These are phyloP conservation scores for Cryptosporidium viatorum DNA, from an alignment of 169 alveolate species.

Conservation along the genomic window DNA sequence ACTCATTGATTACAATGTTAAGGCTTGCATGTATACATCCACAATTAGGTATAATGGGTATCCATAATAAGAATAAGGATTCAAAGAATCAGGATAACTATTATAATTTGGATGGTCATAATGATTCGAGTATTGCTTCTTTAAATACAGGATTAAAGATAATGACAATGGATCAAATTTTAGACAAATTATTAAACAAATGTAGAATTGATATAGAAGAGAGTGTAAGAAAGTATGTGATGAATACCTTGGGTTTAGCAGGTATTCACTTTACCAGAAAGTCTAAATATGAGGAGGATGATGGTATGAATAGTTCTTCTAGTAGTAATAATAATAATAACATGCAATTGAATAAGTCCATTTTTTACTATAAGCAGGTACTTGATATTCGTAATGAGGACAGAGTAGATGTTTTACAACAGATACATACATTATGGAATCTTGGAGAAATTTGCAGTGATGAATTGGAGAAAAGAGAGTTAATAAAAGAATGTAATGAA, in stretches of 20 bases:
- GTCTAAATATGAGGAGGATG: neutral
- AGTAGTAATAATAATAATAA: no score
- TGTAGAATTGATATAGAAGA: conserved; percentile 74
- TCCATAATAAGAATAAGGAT: neutral
- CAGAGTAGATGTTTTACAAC: conserved; percentile 50
- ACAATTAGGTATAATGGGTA: conserved; percentile 79
- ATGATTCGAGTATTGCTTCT: conserved; percentile 19
- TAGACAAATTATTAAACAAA: conserved; percentile 46
- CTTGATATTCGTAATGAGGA: conserved; percentile 64
- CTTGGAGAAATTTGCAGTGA: neutral
- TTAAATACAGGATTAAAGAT: conserved; percentile 48
- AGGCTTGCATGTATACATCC: conserved; percentile 81
- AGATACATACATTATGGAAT: conserved; percentile 70
- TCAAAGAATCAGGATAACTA: neutral
- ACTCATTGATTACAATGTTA: conserved; percentile 69
- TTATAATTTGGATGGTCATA: neutral
- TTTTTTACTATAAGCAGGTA: conserved; percentile 37
- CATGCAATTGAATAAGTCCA: neutral
- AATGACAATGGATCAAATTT: conserved; percentile 70
- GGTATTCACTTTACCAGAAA: conserved; percentile 1
- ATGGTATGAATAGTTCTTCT: neutral
- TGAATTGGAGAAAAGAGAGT: neutral
- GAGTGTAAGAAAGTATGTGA: conserved; percentile 63
- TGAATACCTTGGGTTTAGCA: conserved; percentile 68
- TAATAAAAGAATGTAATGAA: conserved; percentile 6